Conservation (phyloP, 2,329 filamentous ascomycete genomes). For the Pestalotiopsis fici region DNA sequence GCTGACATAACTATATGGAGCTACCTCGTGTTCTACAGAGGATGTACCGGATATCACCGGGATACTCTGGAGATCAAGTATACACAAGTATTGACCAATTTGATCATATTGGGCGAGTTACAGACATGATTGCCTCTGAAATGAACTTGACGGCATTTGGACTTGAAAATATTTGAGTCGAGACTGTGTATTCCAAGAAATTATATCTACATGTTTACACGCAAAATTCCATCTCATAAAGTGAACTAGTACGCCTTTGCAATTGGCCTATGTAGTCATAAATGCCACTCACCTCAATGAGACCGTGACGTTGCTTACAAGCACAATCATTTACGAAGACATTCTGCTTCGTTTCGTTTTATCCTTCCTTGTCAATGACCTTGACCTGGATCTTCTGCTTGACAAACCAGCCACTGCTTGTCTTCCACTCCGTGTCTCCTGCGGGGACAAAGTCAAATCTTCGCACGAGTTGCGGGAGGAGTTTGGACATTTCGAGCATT, state of each 20-base stretch:
- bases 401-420: not conserved
- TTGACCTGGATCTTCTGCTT: not conserved
- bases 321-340: not conserved
- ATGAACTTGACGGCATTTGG: too few species aligned
- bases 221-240: too few species aligned
- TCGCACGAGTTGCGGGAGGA: slow-evolving; percentile 37
- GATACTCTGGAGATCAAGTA: not conserved
- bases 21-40: not conserved
- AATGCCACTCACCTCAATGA: too few species aligned
- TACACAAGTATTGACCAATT: not conserved
- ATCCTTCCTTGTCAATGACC: not conserved
- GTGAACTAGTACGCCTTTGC: too few species aligned
- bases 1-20: not conserved
- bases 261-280: too few species aligned
- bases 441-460: slow-evolving; percentile 30
- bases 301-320: not conserved
- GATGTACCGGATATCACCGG: not conserved
- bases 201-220: too few species aligned
- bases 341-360: not conserved
- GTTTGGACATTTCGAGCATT: slow-evolving; percentile 42
- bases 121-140: not conserved
- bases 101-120: not conserved
- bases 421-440: not conserved
- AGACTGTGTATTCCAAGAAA: too few species aligned
- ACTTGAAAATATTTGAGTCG: too few species aligned